phyloP scores from a whole-genome alignment of 2,329 filamentous ascomycete genomes.

The Penicillium decumbens region DNA sequence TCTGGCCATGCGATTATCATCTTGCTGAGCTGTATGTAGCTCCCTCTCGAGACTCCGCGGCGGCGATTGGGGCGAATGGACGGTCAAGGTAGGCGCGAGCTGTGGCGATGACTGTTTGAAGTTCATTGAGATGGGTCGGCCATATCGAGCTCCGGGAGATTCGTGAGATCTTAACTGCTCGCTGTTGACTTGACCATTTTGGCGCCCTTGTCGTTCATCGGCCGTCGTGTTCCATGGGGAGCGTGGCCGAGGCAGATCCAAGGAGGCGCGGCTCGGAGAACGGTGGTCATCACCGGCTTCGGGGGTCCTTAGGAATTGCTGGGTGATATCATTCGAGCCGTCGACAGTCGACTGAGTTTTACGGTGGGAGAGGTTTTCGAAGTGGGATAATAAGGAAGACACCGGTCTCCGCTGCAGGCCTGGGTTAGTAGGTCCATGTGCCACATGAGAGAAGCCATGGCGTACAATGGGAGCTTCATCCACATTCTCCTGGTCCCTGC shows the following conservation, averaged over 20 bases:
- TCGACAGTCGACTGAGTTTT: constrained; percentile 27
- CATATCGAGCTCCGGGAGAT: constrained; percentile 58
- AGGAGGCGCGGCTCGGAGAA: constrained; percentile 35
- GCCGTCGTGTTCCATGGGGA: constrained; percentile 35
- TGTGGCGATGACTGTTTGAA: constrained; percentile 39
- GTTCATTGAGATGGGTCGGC: constrained; percentile 44
- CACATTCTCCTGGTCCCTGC: constrained; percentile 31
- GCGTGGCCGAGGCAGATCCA: constrained; percentile 41
- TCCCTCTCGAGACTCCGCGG: constrained; percentile 29
- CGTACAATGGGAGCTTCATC: constrained; percentile 39
- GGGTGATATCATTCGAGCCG: constrained; percentile 28
- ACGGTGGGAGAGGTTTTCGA: constrained; percentile 44
- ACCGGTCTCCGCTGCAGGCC: constrained; percentile 40
- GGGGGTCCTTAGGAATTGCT: constrained; percentile 29
- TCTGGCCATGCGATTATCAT: constrained; percentile 54
- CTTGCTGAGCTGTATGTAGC: constrained; percentile 49
- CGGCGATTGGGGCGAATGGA: constrained; percentile 44
- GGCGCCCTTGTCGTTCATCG: constrained; percentile 22
- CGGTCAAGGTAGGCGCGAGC: constrained; percentile 39
- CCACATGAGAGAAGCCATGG: constrained; percentile 10
- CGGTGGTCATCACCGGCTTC: constrained; percentile 30
- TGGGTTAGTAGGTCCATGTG: constrained; percentile 15
- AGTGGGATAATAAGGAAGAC: constrained; percentile 47
- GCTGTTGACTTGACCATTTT: constrained; percentile 22
- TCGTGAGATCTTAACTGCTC: constrained; percentile 26